These are phyloP conservation scores for Lumnitzera littorea DNA, from an alignment of 345 rosid genomes.

Conservation along the genomic window DNA sequence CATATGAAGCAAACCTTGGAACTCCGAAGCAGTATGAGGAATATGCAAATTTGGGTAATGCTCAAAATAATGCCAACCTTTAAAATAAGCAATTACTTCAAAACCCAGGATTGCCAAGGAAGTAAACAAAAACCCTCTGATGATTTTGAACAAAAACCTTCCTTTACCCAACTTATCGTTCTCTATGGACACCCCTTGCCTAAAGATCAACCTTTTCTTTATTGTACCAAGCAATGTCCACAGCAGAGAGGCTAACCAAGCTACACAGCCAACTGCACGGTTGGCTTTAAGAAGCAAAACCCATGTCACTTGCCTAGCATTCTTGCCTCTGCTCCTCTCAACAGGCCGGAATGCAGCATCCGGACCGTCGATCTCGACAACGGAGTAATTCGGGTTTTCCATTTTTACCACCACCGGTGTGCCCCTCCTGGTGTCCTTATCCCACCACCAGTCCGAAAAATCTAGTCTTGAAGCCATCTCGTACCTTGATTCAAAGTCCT, in stretches of 20 bases:
- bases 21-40: constrained; percentile 39
- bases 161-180: constrained; percentile 59
- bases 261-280: constrained; percentile 72
- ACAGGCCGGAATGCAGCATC: constrained; percentile 79
- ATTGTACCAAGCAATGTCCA: constrained; percentile 79
- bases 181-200: constrained; percentile 49
- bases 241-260: constrained; percentile 63
- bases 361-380: constrained; percentile 79
- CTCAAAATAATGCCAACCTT: constrained; percentile 76
- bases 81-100: constrained; percentile 62
- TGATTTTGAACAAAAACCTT: constrained; percentile 44
- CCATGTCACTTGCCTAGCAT: constrained; percentile 89
- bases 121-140: constrained; percentile 42
- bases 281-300: constrained; percentile 90
- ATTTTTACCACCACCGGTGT: constrained; percentile 83
- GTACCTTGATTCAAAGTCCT: neutral
- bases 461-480: constrained; percentile 65
- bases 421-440: constrained; percentile 42
- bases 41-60: constrained; percentile 47
- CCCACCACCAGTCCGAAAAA: constrained; percentile 53
- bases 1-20: constrained; percentile 57
- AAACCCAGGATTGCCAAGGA: constrained; percentile 48
- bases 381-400: constrained; percentile 81
- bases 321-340: constrained; percentile 78
- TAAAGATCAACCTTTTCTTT: constrained; percentile 57